Base-by-base conservation (phyloP, 441 rosid species). In the Eruca vesicaria region DNA sequence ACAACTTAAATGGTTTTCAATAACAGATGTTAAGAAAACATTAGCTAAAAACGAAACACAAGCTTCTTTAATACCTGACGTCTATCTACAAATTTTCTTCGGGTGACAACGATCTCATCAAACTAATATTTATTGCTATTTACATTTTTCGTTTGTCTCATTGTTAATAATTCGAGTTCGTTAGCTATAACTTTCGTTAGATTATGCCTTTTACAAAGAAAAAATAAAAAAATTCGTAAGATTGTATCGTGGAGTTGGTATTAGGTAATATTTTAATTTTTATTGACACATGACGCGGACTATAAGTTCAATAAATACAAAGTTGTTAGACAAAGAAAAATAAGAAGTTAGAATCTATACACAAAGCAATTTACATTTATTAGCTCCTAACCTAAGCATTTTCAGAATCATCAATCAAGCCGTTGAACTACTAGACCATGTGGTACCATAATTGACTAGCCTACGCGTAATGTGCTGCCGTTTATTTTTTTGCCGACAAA, bases 401-500 rank as follows among this genome's bases (percentile, higher is more conserved):
- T 63, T 48, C 6, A 33, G 9, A 28, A 57, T 10, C 5, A 7
- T 3, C 16, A 38, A 43, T 48, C 0, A 58, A 68, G 41, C 28
- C 38, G 32, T 45, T 50, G 60, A 26, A 32, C 20, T 36, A 53
- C 2, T 1, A 6, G n/a, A 63, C 74, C 33, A 43, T 60, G 57
- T 6, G 16, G 48, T 43, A 11, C 1, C 5, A 23, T 31, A 7
- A 41, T 18, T 50, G 58, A 71, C n/a, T n/a, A n/a, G n/a, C n/a
- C n/a, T n/a, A n/a, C 31, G 26, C 57, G 36, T 53, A 63, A 62
- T 21, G 74, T 18, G 78, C 3, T 68, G 81, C 73, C 77, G 81
- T 78, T 78, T 72, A 66, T 60, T 29, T 21, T 6, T 31, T 59
- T 59, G 71, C 74, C 78, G 67, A 73, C 78, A 73, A 63, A 78